Evolutionary conservation across 2,329 filamentous ascomycete genomes (phyloP), one percentile per base, ranked within the genome.

Genomic region (Paecilomyces niveus): DNA sequence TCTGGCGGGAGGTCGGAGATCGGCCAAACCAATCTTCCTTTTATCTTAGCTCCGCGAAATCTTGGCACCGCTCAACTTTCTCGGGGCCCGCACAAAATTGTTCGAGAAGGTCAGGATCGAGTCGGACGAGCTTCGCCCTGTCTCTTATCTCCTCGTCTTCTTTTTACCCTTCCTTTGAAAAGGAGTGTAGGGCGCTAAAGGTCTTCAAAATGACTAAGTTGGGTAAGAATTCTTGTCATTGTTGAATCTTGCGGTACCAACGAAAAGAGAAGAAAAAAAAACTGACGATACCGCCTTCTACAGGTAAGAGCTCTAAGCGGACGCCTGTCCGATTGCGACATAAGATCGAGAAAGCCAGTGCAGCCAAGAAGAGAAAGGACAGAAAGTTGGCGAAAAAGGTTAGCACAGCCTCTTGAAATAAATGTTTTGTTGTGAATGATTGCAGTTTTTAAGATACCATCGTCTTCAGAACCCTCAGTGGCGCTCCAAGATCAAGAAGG

Each of bases 231-330:
- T 29, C 7, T 8, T 26, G 33, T 49, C 35, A 45, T 21, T 22
- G 29, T 55, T 45, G 53, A 10, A 9, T 33, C 33, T 53, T 54
- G 18, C 15, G 24, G 35, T 21, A 22, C 21, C 49, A 39, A 54
- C 21, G 45, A 24, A n/a, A n/a, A n/a, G n/a, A n/a, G n/a, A n/a
- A n/a, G n/a, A n/a, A 29, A 53, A 45, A 21, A 24, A 35, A 32
- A 45, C 33, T 53, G 39, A 53, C 57, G 55, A 58, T 58, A 53
- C 21, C 53, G 61, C 57, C 22, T 57, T 32, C 33, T 61, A 9
- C 68, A 96, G 92, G 97, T 78, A 94, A 93, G 71, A 92, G 88
- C 78, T 97, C 93, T 58, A 99, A 99, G 85, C 89, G 94, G 76
- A 86, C 85, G 66, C 86, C 93, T 52, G 89, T 93, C 70, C 91